Evolutionary conservation across 1,284 basidiomycete species (phyloP).

Genomic region (Cryptococcus hybrid): DNA sequence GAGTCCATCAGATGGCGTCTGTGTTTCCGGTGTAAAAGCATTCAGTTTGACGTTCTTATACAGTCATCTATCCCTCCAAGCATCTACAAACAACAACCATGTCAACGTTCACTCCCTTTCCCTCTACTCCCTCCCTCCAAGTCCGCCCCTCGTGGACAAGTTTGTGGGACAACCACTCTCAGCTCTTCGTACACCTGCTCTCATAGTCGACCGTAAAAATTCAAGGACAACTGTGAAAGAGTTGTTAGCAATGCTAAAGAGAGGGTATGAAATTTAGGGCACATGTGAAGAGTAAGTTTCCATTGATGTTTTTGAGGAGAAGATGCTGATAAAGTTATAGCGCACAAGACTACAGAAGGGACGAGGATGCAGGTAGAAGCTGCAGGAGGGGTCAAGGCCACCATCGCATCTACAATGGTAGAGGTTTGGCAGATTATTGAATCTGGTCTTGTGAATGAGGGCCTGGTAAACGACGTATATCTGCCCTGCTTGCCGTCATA

Average conservation of each 20-base stretch:
- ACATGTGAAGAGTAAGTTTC: slow-evolving; percentile 83
- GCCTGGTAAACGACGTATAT: slow-evolving; percentile 68
- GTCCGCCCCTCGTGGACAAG: slow-evolving; percentile 57
- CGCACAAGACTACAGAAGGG: slow-evolving; percentile 68
- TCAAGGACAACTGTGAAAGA: slow-evolving; percentile 66
- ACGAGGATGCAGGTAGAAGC: slow-evolving; percentile 65
- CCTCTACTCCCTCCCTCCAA: slow-evolving; percentile 52
- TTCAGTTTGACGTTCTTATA: not conserved
- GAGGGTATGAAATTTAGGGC: slow-evolving; percentile 70
- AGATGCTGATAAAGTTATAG: slow-evolving; percentile 17
- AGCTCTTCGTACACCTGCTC: slow-evolving; percentile 69
- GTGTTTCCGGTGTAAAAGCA: not conserved
- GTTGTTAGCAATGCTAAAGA: slow-evolving; percentile 66
- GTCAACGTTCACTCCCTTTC: slow-evolving; percentile 30
- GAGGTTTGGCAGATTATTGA: slow-evolving; percentile 39
- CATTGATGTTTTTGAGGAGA: not conserved
- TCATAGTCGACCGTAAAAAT: slow-evolving; percentile 71
- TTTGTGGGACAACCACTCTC: slow-evolving; percentile 63
- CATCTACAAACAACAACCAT: not conserved
- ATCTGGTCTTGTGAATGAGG: slow-evolving; percentile 59
- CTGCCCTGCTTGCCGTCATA: slow-evolving; percentile 39
- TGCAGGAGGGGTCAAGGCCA: slow-evolving; percentile 48
- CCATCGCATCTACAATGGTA: slow-evolving; percentile 40
- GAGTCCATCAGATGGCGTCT: no score
- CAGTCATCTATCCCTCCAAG: not conserved